phyloP scores from a whole-genome alignment of 805 yeast genomes.

The Ogataea trehaloabstinens region DNA sequence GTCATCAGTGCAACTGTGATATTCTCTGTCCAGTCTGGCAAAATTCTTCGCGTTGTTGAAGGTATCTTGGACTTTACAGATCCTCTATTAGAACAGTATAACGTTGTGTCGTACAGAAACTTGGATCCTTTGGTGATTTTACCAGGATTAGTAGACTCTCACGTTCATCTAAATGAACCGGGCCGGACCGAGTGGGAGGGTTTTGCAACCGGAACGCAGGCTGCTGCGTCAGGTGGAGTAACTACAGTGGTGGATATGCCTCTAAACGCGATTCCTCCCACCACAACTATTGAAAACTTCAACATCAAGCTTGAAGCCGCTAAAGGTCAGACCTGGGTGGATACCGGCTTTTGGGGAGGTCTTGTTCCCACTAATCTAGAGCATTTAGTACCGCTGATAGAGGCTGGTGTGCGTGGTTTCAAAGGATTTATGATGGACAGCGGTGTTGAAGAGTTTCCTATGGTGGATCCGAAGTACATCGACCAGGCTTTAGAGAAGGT shows the following conservation, averaged over 20 bases:
- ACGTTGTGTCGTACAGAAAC: slow-evolving; percentile 44
- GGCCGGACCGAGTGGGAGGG: slow-evolving; percentile 99
- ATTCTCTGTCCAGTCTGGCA: slow-evolving; percentile 55
- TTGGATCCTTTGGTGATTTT: slow-evolving; percentile 64
- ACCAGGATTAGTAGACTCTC: slow-evolving; percentile 93
- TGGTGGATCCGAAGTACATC: slow-evolving; percentile 64
- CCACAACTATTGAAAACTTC: slow-evolving; percentile 79
- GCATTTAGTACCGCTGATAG: slow-evolving; percentile 70
- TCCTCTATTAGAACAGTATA: slow-evolving; percentile 39
- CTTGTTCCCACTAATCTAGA: slow-evolving; percentile 74
- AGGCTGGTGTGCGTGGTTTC: slow-evolving; percentile 90
- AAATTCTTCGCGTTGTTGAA: slow-evolving; percentile 52
- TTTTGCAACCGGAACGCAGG: slow-evolving; percentile 91
- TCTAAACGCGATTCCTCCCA: slow-evolving; percentile 91
- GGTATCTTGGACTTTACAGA: slow-evolving; percentile 39
- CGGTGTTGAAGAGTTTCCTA: slow-evolving; percentile 96
- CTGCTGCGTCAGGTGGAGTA: slow-evolving; percentile 95
- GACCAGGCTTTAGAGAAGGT: slow-evolving; percentile 63
- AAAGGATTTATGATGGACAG: slow-evolving; percentile 90
- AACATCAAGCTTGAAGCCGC: slow-evolving; percentile 78
- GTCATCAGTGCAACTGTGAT: slow-evolving; percentile 62
- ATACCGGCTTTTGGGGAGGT: slow-evolving; percentile 97
- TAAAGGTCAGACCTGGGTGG: slow-evolving; percentile 81
- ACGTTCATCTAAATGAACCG: slow-evolving; percentile 93
- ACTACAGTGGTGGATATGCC: slow-evolving; percentile 98